A percentile compares a stretch with the other conserved stretches of the same genome.
Evolutionary conservation across 768 basidiomycete genomes (phyloP).

Genomic region (Hemileccinum rubropunctum): DNA sequence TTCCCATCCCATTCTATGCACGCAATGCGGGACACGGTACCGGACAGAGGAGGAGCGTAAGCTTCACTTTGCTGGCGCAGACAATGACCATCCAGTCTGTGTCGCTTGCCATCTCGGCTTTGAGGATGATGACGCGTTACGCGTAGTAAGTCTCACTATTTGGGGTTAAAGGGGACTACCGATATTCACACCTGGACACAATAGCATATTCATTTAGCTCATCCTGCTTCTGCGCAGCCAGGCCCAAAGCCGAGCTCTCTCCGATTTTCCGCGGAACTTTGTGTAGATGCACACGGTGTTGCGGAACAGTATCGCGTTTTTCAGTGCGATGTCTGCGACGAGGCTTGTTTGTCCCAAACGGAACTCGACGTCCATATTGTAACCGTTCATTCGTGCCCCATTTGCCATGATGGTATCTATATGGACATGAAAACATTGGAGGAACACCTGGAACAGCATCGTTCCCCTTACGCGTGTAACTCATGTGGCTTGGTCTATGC

Average conservation of each 20-base stretch:
- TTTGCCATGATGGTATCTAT: conserved; percentile 33
- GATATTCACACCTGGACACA: conserved; percentile 7
- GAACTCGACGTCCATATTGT: conserved; percentile 31
- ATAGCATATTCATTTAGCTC: conserved; percentile 19
- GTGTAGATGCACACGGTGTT: conserved; percentile 1
- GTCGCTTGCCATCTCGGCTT: conserved; percentile 32
- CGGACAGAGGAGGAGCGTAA: conserved; percentile 35
- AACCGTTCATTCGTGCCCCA: conserved; percentile 30
- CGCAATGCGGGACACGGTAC: conserved; percentile 31
- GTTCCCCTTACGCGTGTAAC: conserved; percentile 23
- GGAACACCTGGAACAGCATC: conserved; percentile 32
- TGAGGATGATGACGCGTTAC: conserved; percentile 31
- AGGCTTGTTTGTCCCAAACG: conserved; percentile 19
- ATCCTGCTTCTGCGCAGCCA: conserved; percentile 14
- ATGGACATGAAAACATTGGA: conserved; percentile 22
- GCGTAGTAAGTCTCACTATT: conserved; percentile 25
- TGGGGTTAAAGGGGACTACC: conserved; percentile 1
- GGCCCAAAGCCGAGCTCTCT: conserved; percentile 10
- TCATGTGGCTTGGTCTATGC: conserved; percentile 23
- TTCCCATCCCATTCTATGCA: conserved; percentile 26
- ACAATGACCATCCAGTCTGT: conserved; percentile 38
- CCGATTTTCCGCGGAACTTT: conserved; percentile 9
- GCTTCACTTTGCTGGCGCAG: conserved; percentile 38
- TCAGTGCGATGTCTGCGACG: conserved; percentile 24
- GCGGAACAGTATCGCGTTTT: conserved; percentile 3